Conservation (phyloP, 108 stramenopile genomes). For the Licmophora abbreviata region DNA sequence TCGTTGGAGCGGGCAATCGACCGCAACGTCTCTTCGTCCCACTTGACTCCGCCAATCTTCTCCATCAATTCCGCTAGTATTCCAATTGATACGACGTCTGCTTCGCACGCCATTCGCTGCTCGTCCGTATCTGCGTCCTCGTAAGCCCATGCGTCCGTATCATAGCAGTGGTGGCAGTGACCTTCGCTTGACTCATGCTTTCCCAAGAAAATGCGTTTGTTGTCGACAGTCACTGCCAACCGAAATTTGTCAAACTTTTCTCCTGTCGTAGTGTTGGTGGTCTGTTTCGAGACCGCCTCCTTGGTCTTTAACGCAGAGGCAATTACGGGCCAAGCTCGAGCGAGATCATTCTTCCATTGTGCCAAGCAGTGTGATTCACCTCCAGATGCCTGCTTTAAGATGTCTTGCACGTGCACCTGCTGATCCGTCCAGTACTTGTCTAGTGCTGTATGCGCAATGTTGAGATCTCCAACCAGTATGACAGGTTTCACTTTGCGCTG, state of each 20-base stretch:
- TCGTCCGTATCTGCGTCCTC: conserved; percentile 30
- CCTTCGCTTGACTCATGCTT: conserved; percentile 42
- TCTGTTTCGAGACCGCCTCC: conserved; percentile 47
- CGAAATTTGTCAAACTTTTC: conserved; percentile 65
- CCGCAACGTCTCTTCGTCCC: conserved; percentile 41
- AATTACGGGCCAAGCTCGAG: conserved; percentile 51
- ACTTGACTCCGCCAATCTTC: conserved; percentile 57
- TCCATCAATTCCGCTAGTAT: conserved; percentile 65
- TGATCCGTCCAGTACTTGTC: conserved; percentile 68
- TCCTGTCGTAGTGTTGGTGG: conserved; percentile 64
- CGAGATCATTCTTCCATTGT: conserved; percentile 62
- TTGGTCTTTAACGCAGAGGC: conserved; percentile 31
- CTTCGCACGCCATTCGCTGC: conserved; percentile 26
- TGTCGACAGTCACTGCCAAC: conserved; percentile 27
- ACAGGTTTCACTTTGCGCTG: conserved; percentile 55
- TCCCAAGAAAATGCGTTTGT: conserved; percentile 48
- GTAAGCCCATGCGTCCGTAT: conserved; percentile 37
- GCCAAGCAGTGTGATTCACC: conserved; percentile 14
- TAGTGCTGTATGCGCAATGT: conserved; percentile 47
- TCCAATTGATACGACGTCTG: conserved; percentile 35
- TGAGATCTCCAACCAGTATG: conserved; percentile 85
- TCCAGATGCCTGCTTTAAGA: conserved; percentile 22
- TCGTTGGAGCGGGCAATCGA: conserved; percentile 43
- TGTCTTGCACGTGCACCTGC: conserved; percentile 41
- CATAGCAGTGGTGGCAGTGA: no score